phyloP scores from a whole-genome alignment of 257 asterid species.

The Penstemon newberryi region DNA sequence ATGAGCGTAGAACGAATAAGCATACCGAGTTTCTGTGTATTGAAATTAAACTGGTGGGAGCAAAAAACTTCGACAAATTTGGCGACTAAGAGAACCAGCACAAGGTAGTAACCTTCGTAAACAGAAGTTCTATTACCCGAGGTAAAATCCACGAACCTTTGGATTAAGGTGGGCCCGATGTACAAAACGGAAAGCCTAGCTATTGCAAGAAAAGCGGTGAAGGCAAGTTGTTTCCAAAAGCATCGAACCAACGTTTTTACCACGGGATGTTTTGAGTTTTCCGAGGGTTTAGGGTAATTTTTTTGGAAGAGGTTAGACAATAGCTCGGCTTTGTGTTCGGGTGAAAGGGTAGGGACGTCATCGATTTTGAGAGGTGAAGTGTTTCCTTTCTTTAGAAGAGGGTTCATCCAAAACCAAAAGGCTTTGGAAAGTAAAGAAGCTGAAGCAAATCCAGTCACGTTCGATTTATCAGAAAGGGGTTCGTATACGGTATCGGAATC shows the following conservation, averaged over 20 bases:
- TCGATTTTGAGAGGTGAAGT: constrained; percentile 60
- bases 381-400: constrained; percentile 69
- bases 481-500: constrained; percentile 38
- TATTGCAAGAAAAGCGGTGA: constrained; percentile 77
- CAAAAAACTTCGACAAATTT: constrained; percentile 76
- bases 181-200: constrained; percentile 74
- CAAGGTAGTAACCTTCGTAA: constrained; percentile 80
- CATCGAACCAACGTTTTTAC: constrained; percentile 62
- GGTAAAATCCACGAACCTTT: constrained; percentile 68
- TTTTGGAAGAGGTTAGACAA: constrained; percentile 55
- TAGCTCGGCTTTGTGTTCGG: constrained; percentile 67
- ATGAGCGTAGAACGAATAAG: constrained; percentile 74
- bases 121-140: constrained; percentile 57
- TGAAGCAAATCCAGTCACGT: constrained; percentile 63
- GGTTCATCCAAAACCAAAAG: constrained; percentile 93
- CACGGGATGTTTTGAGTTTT: constrained; percentile 74
- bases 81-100: constrained; percentile 51
- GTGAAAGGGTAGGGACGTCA: constrained; percentile 79
- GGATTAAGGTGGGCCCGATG: constrained; percentile 77
- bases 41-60: constrained; percentile 87
- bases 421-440: constrained; percentile 71
- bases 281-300: constrained; percentile 84
- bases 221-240: constrained; percentile 68
- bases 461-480: constrained; percentile 44
- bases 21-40: constrained; percentile 87